phyloP scores from a whole-genome alignment of 129 eudicot genomes.

The Chrysanthemum makinoi region DNA sequence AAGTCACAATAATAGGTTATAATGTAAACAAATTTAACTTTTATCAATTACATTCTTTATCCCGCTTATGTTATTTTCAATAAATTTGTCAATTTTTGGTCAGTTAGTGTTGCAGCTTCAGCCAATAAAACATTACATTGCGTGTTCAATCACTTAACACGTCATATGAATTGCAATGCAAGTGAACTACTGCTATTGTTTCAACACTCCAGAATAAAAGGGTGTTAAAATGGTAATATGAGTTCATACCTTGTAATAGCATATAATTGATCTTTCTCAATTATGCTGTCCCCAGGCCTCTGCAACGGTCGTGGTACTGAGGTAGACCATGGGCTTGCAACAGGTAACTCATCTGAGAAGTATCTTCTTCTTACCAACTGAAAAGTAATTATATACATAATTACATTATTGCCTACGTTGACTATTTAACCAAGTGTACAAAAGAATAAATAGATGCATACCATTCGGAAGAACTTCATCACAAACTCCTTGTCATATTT shows the following conservation, averaged over 20 bases:
- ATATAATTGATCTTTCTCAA: conserved; percentile 61
- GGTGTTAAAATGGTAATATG: background rate
- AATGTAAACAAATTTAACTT: no score
- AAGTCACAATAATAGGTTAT: no score
- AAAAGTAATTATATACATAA: background rate
- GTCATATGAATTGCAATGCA: background rate
- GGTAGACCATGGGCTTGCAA: conserved; percentile 71
- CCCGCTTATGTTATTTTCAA: no score
- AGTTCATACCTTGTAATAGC: conserved; percentile 54
- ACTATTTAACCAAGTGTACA: background rate
- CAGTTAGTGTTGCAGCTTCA: no score
- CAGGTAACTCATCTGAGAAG: conserved; percentile 81
- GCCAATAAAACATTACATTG: background rate
- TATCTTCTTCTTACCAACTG: conserved; percentile 98
- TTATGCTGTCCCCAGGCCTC: conserved; percentile 49
- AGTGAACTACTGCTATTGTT: background rate
- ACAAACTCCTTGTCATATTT: conserved; percentile 96
- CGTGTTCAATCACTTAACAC: no score
- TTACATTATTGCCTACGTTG: background rate
- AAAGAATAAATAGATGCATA: conserved; percentile 2
- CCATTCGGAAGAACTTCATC: conserved; percentile 62
- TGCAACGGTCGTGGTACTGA: conserved; percentile 44
- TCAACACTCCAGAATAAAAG: background rate
- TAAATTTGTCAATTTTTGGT: no score
- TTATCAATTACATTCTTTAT: no score